Percentiles rank a stretch among this genome's conserved stretches.
These are phyloP conservation scores for Grammothele lineata DNA, from an alignment of 768 basidiomycete genomes.

Conservation along the genomic window DNA sequence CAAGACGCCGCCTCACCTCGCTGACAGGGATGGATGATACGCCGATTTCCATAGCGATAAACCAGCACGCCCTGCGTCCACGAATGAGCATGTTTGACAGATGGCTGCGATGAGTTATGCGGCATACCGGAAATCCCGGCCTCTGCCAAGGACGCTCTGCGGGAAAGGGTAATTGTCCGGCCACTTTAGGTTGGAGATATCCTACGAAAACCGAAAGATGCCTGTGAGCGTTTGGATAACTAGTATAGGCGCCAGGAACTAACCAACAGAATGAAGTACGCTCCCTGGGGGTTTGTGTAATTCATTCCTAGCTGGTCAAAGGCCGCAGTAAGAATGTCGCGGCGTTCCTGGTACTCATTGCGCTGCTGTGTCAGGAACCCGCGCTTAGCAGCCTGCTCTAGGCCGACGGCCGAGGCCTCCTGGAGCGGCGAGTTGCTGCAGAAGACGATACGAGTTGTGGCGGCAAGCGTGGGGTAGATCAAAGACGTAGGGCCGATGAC, in stretches of 20 bases:
- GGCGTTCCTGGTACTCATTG: slow-evolving; percentile 75
- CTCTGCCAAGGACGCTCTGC: slow-evolving; percentile 65
- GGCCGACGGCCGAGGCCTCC: slow-evolving; percentile 87
- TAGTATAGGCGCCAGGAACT: too few species aligned
- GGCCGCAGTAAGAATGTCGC: slow-evolving; percentile 66
- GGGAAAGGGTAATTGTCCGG: slow-evolving; percentile 88
- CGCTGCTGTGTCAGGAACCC: slow-evolving; percentile 77
- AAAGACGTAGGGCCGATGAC: slow-evolving; percentile 83
- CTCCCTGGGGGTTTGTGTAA: slow-evolving; percentile 86
- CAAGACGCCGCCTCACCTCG: slow-evolving; percentile 53
- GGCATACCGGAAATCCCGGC: slow-evolving; percentile 78
- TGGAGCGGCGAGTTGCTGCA: slow-evolving; percentile 93
- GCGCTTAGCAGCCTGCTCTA: slow-evolving; percentile 71
- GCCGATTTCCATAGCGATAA: slow-evolving; percentile 84
- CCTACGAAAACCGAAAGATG: too few species aligned
- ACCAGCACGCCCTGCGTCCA: slow-evolving; percentile 80
- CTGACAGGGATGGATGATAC: slow-evolving; percentile 94
- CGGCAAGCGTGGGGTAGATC: slow-evolving; percentile 83
- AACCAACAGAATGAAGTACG: slow-evolving; percentile 87
- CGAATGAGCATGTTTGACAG: slow-evolving; percentile 15
- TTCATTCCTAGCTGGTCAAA: slow-evolving; percentile 81
- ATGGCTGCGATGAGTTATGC: not conserved
- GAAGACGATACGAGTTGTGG: slow-evolving; percentile 91
- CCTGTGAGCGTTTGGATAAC: too few species aligned
- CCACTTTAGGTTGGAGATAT: slow-evolving; percentile 71